Evolutionary conservation across 164 flowering plant species (phyloP), one percentile per base, ranked within the genome.

Genomic region (Chloranthus sessilifolius): DNA sequence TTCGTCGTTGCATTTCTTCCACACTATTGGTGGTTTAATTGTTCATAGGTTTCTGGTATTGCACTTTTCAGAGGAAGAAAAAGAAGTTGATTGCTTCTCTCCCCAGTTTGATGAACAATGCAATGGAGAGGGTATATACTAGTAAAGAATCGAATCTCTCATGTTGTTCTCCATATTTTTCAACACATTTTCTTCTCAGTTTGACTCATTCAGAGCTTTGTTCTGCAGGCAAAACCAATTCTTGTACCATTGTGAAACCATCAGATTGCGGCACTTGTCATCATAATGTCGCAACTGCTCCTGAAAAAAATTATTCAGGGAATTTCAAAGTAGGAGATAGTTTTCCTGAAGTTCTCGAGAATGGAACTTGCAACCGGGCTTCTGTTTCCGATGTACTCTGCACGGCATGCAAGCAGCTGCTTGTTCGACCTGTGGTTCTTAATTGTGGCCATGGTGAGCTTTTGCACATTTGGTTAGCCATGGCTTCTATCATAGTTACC

Each of bases 401-500:
- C 61, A 34, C 59, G 16, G 60, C 74, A 40, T 90, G 95, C 83
- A 76, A 71, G 55, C 64, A 71, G 53, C 42, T 90, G 53, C 80
- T 90, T 2, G 66, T 63, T 52, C 77, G 52, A 43, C 95, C 97
- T 30, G 74, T 63, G 11, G 86, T 79, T 76, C 85, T 90, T 52
- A 86, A 90, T 49, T 90, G 97, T 71, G 97, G 97, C 50, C 94
- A 86, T 71, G 97, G 95, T 90, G 81, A 61, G 46, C 26, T 43
- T 30, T 31, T 37, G 9, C 44, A 11, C 9, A 20, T 35, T n/a
- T n/a, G n/a, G n/a, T n/a, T n/a, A n/a, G n/a, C n/a, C n/a, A n/a
- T n/a, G n/a, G n/a, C n/a, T n/a, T n/a, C n/a, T n/a, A n/a, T n/a
- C n/a, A n/a, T n/a, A n/a, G n/a, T n/a, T n/a, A n/a, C n/a, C n/a